phyloP scores from a whole-genome alignment of 2,329 filamentous ascomycete genomes.

The Cryphonectria naterciae region DNA sequence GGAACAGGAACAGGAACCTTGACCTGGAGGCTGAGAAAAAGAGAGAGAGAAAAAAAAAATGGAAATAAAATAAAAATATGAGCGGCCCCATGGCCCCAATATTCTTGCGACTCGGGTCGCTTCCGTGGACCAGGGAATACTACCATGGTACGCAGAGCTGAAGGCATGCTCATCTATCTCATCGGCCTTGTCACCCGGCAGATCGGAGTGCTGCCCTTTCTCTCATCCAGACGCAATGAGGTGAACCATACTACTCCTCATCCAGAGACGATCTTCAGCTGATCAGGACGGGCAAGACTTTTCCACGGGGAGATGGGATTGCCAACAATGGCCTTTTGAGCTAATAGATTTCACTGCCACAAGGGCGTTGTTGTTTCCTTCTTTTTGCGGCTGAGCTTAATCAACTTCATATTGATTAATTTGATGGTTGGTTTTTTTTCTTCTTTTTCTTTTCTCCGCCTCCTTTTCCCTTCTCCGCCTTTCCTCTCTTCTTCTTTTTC shows the following conservation, averaged over 20 bases:
- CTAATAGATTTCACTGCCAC: too few species aligned
- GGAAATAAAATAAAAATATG: neutral
- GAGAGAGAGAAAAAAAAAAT: too few species aligned
- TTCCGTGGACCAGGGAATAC: neutral
- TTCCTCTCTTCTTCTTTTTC: neutral
- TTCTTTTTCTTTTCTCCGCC: neutral
- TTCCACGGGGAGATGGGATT: neutral
- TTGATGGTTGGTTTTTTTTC: too few species aligned
- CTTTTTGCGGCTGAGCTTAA: neutral
- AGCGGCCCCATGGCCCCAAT: neutral
- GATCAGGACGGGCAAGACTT: too few species aligned
- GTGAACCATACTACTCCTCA: neutral
- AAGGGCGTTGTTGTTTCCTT: too few species aligned
- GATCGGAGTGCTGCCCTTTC: neutral
- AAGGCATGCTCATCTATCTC: neutral
- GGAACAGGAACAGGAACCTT: neutral
- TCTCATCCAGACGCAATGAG: neutral
- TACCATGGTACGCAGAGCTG: neutral
- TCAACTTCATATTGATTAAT: neutral
- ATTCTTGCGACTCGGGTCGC: constrained; percentile 1
- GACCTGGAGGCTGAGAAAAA: neutral
- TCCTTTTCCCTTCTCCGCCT: too few species aligned
- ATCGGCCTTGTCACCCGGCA: neutral
- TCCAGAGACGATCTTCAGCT: neutral
- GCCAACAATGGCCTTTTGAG: neutral